Percentiles rank a stretch among this genome's conserved stretches.
These are phyloP conservation scores for Fragilariopsis cylindrus DNA, from an alignment of 108 stramenopile species.

Conservation along the genomic window DNA sequence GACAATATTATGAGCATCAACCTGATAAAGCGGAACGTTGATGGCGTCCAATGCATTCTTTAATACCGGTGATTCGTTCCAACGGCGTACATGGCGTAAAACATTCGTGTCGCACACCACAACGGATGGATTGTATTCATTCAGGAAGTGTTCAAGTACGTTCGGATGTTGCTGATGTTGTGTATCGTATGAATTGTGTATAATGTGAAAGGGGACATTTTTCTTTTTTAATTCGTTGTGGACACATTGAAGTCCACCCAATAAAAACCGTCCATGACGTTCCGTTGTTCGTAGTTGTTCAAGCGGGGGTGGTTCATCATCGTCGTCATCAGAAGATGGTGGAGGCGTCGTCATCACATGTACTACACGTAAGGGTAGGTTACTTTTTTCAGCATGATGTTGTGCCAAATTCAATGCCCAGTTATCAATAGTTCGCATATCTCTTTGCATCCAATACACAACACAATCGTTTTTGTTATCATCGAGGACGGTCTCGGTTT, in stretches of 20 bases:
- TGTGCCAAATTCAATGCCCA: constrained; percentile 91
- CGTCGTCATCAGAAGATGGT: constrained; percentile 2
- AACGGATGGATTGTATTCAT: constrained; percentile 36
- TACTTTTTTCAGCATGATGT: constrained; percentile 50
- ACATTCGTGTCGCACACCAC: constrained; percentile 93
- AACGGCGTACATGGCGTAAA: constrained; percentile 68
- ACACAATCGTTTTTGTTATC: constrained; percentile 38
- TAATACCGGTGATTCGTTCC: constrained; percentile 62
- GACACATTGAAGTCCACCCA: constrained; percentile 86
- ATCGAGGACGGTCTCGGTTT: background rate
- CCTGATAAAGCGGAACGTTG: constrained; percentile 80
- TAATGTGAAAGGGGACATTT: constrained; percentile 84
- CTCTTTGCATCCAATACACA: constrained; percentile 98
- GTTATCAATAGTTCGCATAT: constrained; percentile 94
- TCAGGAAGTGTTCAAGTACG: constrained; percentile 26
- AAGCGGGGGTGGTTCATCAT: constrained; percentile 41
- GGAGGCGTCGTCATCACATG: constrained; percentile 44
- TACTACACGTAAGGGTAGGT: constrained; percentile 76
- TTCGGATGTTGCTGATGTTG: background rate
- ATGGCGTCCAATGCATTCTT: constrained; percentile 18
- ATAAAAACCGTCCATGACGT: constrained; percentile 85
- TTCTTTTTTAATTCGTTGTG: constrained; percentile 60
- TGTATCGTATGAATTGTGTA: constrained; percentile 8
- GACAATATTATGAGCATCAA: constrained; percentile 99
- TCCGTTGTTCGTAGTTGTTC: constrained; percentile 60